These are phyloP conservation scores for Aureobasidium sp. DNA, from an alignment of 2,329 filamentous ascomycete genomes.

Conservation along the genomic window DNA sequence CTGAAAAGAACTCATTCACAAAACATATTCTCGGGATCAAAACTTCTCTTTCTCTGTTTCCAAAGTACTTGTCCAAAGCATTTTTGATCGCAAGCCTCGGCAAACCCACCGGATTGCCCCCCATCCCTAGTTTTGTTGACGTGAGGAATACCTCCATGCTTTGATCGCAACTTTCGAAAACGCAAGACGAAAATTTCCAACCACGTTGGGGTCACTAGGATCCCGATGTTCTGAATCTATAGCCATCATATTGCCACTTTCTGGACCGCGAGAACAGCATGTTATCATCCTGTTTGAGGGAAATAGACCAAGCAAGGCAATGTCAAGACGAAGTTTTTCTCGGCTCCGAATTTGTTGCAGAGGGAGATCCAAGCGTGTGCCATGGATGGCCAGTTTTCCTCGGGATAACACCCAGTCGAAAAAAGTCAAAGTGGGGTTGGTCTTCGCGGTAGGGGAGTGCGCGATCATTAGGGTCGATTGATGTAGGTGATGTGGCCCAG, in stretches of 20 bases:
- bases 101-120: conserved; percentile 8
- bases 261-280: conserved; percentile 8
- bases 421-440: conserved; percentile 13
- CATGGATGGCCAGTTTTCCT: conserved; percentile 12
- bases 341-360: conserved; percentile 1
- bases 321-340: conserved; percentile 11
- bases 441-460: conserved; percentile 8
- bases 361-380: not conserved
- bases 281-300: conserved; percentile 6
- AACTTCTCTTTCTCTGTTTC: not conserved
- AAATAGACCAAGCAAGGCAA: conserved; percentile 14
- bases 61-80: not conserved
- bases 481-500: not conserved
- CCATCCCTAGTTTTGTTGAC: conserved; percentile 15
- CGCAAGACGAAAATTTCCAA: conserved; percentile 9
- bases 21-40: not conserved
- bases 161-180: conserved; percentile 9
- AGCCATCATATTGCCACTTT: conserved; percentile 11
- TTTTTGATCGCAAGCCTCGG: conserved; percentile 12
- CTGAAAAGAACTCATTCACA: not conserved
- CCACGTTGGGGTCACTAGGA: conserved; percentile 5
- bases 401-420: conserved; percentile 14
- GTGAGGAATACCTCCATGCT: conserved; percentile 15
- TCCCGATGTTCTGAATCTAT: conserved; percentile 13
- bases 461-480: conserved; percentile 9